Evolutionary conservation across 2,329 filamentous ascomycete species (phyloP), one percentile per base, ranked within the genome.

Genomic region (Colletotrichum tofieldiae): DNA sequence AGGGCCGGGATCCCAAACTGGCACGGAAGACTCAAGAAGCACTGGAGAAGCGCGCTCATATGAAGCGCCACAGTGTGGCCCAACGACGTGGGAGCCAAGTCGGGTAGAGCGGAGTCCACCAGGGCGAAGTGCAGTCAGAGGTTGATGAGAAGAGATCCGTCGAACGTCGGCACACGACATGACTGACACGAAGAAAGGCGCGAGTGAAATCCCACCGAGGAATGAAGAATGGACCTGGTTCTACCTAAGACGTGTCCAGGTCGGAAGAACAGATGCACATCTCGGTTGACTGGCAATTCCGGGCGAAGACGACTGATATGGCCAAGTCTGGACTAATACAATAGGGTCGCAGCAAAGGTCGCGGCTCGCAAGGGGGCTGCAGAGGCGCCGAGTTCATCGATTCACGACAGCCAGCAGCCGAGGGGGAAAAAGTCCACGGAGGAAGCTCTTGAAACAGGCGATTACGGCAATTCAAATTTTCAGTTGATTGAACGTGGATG

Each of bases 371-470:
- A 35, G 51, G 29, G 51, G 9, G 16, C 29, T 12, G 51, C 29
- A 35, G 29, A 54, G 29, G 9, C 51, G 51, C 51, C 14, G 47
- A 14, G n/a, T 12, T 29, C 49, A 14, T 26, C 16, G 61, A 16
- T 43, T 45, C 61, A 23, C 52, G 54, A 60, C 59, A 29, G 45
- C 2, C 6, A 43, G 11, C 37, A 58, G 29, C 62, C 41, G 39
- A 32, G 18, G 5, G 5, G 7, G 18, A 20, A 5, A 16, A 23
- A 20, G 2, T 20, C 18, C 49, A 59, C 23, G 45, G 35, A 59
- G 43, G 20, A 26, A 51, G 32, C 23, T 59, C 65, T 72, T 51
- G 64, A 63, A 72, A 72, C 64, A 52, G 55, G 65, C 43, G 52
- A 56, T 45, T 51, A 41, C 51, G 23, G 58, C 51, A 54, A 63